phyloP scores from a whole-genome alignment of 116 monocot genomes.

The Cymodocea nodosa region DNA sequence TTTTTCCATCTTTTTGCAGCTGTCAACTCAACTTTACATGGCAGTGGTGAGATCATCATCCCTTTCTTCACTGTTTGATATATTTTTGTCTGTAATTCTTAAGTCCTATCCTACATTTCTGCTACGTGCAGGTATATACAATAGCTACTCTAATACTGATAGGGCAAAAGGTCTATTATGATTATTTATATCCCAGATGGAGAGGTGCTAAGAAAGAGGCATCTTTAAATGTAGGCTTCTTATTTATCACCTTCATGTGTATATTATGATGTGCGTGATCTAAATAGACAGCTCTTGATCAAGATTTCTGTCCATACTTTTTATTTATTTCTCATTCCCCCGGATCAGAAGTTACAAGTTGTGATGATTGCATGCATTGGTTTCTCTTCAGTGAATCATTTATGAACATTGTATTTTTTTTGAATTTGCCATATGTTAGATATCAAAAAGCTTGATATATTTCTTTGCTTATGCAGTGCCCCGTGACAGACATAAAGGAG shows the following conservation, averaged over 20 bases:
- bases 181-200: conserved; percentile 27
- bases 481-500: not conserved
- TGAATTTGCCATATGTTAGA: not conserved
- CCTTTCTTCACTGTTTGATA: not conserved
- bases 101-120: not conserved
- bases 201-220: conserved; percentile 17
- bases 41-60: conserved; percentile 51
- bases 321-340: no score
- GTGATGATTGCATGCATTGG: not conserved
- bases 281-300: not conserved
- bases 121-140: conserved; percentile 54
- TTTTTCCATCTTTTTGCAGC: conserved; percentile 39
- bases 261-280: not conserved
- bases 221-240: not conserved
- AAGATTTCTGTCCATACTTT: not conserved
- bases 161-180: conserved; percentile 59
- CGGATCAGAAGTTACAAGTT: not conserved
- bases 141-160: conserved; percentile 39
- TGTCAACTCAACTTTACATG: conserved; percentile 74
- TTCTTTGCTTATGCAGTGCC: conserved; percentile 9
- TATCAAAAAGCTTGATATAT: no score
- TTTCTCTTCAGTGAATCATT: not conserved
- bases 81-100: not conserved
- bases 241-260: not conserved
- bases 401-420: not conserved